Evolutionary conservation across 192 early-diverging fungal species (phyloP).

Genomic region (Coemansia sp.): DNA sequence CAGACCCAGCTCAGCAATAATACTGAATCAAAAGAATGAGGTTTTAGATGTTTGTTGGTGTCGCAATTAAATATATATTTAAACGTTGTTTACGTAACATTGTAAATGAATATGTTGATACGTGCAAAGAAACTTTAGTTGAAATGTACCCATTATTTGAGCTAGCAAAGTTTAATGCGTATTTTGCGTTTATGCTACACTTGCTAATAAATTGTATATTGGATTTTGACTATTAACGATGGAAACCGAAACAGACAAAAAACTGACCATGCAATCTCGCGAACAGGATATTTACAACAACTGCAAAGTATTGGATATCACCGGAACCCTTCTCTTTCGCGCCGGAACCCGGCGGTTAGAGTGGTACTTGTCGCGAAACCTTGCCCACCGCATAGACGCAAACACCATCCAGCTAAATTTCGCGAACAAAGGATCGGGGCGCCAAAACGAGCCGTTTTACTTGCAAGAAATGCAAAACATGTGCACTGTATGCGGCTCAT

Average conservation of each 20-base stretch:
- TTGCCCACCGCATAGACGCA: constrained; percentile 33
- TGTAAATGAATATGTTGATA: too few species aligned
- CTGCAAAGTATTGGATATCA: constrained; percentile 37
- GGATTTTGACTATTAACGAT: neutral
- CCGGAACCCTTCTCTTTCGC: constrained; percentile 43
- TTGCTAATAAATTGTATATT: neutral
- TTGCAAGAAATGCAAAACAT: constrained; percentile 51
- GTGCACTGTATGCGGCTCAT: constrained; percentile 30
- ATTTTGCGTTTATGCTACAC: too few species aligned
- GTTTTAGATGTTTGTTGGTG: neutral
- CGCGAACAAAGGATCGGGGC: constrained; percentile 40
- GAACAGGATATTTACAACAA: constrained; percentile 44
- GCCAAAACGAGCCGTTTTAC: constrained; percentile 42
- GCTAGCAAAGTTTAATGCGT: too few species aligned
- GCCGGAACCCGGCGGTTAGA: constrained; percentile 24
- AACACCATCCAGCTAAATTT: constrained; percentile 52
- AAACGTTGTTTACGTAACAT: too few species aligned
- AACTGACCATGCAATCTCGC: constrained; percentile 16
- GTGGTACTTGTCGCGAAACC: constrained; percentile 43
- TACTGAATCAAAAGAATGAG: neutral
- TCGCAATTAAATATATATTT: too few species aligned
- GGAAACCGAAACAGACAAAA: neutral
- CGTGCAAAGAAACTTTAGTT: too few species aligned
- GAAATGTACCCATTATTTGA: too few species aligned
- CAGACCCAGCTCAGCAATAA: constrained; percentile 46